Base-by-base conservation (phyloP, 371 early-diverging fungal species). In the Entomophthora muscae region DNA sequence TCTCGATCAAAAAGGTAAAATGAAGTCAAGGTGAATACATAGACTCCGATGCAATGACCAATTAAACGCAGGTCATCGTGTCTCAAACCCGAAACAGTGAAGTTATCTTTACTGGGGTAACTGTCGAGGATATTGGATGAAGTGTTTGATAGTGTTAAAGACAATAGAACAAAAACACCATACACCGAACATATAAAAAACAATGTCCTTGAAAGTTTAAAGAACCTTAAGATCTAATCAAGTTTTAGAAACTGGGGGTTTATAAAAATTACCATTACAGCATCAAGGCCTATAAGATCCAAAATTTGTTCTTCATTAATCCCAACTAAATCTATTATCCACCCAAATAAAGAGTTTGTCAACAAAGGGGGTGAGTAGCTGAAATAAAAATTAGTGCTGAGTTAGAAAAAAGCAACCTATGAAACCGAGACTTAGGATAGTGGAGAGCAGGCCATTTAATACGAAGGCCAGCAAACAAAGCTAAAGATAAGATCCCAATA, bases 231-330 rank as follows among this genome's bases (percentile, higher is more conserved):
- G 17, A 42, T 5, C 42, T 42, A 10, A 42, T 12, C 3, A 26
- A 31, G 21, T 57, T 29, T 22, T 17, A 24, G 3, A 57, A 29
- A 17, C 31, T 7, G 31, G 12, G 17, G 26, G 12, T 31, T 42
- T 17, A 17, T 5, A 5, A 10, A 17, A 5, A 17, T 42, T 42
- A 42, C 42, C 82, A 84, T 81, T 27, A 79, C 76, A 0, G 84
- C 81, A 53, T 84, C 84, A 5, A 84, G 64, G 13, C 84, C 84
- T 0, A 79, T 76, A 63, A 75, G 3, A 2, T 29, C 3, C 24
- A 57, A 26, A 2, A 57, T 17, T 30, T 57, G 57, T 2, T 2
- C 17, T 57, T 57, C 28, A 1, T 24, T 27, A 30, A 57, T 57
- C 5, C 29, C 1, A 57, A 24, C 12, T 30, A 57, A 3, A 5